Base-by-base conservation (phyloP, 176 grass and related monocot species). In the Hyparrhenia diplandra region DNA sequence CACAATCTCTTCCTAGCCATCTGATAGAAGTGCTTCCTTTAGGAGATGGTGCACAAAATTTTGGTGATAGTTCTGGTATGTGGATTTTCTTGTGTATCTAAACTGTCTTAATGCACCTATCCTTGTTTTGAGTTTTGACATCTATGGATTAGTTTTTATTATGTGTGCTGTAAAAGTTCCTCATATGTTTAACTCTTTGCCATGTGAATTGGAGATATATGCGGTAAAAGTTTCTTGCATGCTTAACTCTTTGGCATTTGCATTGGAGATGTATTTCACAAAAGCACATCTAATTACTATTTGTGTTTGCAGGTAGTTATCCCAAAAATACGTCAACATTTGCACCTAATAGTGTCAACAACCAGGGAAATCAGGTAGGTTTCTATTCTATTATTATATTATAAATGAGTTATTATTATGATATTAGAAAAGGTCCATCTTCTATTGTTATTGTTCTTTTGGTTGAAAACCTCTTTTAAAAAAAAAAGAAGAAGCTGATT, bases 1-100 rank as follows among this genome's bases (percentile, higher is more conserved):
- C 89, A 58, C 86, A 88, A 49, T 91, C 96, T 83, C 96, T 98
- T 93, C 96, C 96, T 91, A 93, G 88, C 87, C 92, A 98, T 92
- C 86, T 98, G 67, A 76, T 93, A 32, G 96, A 91, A 69, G 84
- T 94, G 75, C 86, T 98, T 71, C 32, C 86, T 71, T 74, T 51
- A 71, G 95, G 90, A 89, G 95, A 98, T 3, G 86, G 88, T 27
- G 20, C 79, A 54, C 88, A 95, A 21, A 98, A 84, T 91, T 89
- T 86, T 80, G 87, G 88, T 62, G 96, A 95, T 75, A 95, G 84
- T 88, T 91, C 87, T 81, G 92, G 90, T 85, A 84, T 3, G 35
- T 73, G 21, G 5, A 51, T 86, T 36, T 67, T 58, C 20, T 73
- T 29, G 23, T 51, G 31, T 81, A 36, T 55, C 43, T 55, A 54